Evolutionary conservation across 2,329 filamentous ascomycete species (phyloP).

Genomic region (Dryadomyces quercus-mongolicae): DNA sequence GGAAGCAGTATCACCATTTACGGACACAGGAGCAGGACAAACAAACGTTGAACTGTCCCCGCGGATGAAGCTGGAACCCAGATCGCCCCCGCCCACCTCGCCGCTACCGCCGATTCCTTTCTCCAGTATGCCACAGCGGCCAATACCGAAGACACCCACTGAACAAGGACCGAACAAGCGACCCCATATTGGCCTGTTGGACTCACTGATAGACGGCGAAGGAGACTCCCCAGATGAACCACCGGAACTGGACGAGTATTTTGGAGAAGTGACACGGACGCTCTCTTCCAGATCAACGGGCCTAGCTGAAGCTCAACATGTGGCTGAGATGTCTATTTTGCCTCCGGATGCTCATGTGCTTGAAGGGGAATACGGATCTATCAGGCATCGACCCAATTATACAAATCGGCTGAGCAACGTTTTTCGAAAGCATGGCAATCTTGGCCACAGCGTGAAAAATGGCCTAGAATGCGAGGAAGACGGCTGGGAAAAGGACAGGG

Average conservation of each 20-base stretch:
- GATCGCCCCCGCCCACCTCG: conserved; percentile 5
- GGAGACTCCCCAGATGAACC: no score
- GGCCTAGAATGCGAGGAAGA: neutral
- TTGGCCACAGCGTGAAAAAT: neutral
- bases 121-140: no score
- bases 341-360: conserved; percentile 7
- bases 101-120: conserved; percentile 8
- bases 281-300: no score
- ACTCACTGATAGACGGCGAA: no score
- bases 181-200: no score
- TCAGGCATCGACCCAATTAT: neutral
- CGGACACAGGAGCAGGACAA: no score
- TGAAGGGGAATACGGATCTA: neutral
- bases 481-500: neutral
- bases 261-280: no score
- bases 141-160: neutral
- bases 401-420: neutral
- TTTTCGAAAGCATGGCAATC: neutral
- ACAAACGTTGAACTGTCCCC: neutral
- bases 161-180: neutral
- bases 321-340: neutral
- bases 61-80: neutral
- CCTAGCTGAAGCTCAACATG: no score
- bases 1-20: neutral
- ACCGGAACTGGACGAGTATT: no score